phyloP scores from a whole-genome alignment of 768 basidiomycete genomes.

The Trametopsis cervina region DNA sequence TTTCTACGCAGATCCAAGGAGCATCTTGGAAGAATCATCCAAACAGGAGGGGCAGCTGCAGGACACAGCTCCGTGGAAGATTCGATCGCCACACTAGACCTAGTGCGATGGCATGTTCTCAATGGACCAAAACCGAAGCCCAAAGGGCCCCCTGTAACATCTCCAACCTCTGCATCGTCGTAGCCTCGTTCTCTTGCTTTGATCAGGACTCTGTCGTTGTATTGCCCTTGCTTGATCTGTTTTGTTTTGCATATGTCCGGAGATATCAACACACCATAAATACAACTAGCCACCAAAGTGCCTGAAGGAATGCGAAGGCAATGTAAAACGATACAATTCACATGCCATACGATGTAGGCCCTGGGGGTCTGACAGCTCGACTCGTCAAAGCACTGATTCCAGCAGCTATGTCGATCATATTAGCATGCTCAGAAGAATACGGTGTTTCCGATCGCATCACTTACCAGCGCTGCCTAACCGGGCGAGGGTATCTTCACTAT shows the following conservation, averaged over 20 bases:
- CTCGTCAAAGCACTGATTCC: conserved; percentile 12
- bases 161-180: conserved; percentile 14
- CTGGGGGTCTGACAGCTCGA: conserved; percentile 8
- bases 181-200: conserved; percentile 7
- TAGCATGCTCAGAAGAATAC: conserved; percentile 1
- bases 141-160: too few relatives aligned
- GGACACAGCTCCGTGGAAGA: conserved; percentile 94
- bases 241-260: not conserved
- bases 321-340: not conserved
- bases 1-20: conserved; percentile 61
- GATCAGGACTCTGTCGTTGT: too few relatives aligned
- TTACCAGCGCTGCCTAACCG: conserved; percentile 30
- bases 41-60: conserved; percentile 61
- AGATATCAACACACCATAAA: too few relatives aligned
- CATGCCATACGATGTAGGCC: conserved; percentile 12
- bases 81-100: conserved; percentile 80
- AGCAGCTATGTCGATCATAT: conserved; percentile 3
- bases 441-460: conserved; percentile 5
- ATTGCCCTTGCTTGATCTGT: not conserved
- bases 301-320: too few relatives aligned
- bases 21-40: conserved; percentile 74
- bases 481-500: conserved; percentile 73
- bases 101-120: conserved; percentile 76
- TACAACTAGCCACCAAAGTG: too few relatives aligned
- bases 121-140: conserved; percentile 41